Evolutionary conservation across 2,329 filamentous ascomycete species (phyloP), one percentile per base, ranked within the genome.

Genomic region (Clathrospora elynae): DNA sequence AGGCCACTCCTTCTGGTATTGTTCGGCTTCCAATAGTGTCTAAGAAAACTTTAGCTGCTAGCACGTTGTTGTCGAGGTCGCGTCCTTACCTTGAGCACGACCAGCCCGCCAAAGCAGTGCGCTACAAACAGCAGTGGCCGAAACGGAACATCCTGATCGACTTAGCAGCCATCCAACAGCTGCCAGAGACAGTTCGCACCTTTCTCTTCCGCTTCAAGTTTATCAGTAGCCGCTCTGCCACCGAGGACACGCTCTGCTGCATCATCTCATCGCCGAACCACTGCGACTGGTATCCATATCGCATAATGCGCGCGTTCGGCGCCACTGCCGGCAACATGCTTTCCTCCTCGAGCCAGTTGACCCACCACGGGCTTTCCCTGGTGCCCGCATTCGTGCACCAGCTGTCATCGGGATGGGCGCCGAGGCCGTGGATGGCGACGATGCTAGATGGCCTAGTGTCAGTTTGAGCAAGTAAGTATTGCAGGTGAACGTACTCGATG

Each of bases 371-470:
- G 24, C 18, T 48, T 28, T 55, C 46, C 12, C 24, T 30, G 4
- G 55, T 56, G 42, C 51, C 53, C 29, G 45, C 42, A 49, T 63
- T 64, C 45, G 55, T 62, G 49, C 53, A 58, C 60, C 59, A 65
- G 42, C 23, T 62, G 28, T 65, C 49, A 32, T 64, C 59, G 10
- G 59, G 59, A 37, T 64, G 53, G 19, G 60, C 51, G 14, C 61
- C 61, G 32, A 64, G 42, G 37, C 60, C 60, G 20, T 65, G 60
- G 40, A 64, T 44, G 13, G 57, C 55, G 33, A 65, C 48, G 23
- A 65, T 62, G 35, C 59, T 63, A 31, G 25, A 33, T 18, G 11
- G 12, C 28, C 17, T 35, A 30, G 11, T 29, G 12, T 53, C 10
- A 53, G 24, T 38, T 40, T 35, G 38, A 13, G 19, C 30, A 34